Percentiles rank a stretch among this genome's conserved stretches.
phyloP scores from a whole-genome alignment of 345 rosid genomes.

The Schrenkiella parvula region DNA sequence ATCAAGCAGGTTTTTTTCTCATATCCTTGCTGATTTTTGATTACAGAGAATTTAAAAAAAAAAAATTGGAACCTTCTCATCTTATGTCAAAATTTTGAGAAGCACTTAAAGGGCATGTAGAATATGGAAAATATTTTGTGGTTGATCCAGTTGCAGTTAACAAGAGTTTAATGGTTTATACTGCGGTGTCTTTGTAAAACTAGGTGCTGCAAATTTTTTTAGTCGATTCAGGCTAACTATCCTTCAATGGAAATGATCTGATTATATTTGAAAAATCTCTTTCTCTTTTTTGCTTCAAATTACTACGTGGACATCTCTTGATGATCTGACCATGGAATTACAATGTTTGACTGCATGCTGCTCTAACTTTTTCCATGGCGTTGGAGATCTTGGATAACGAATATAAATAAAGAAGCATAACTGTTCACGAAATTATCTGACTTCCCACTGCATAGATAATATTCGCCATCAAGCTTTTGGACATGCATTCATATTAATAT shows the following conservation, averaged over 20 bases:
- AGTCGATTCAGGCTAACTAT: too few relatives aligned
- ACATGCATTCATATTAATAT: not conserved
- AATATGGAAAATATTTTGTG: not conserved
- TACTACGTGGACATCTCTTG: not conserved
- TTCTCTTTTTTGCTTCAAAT: not conserved
- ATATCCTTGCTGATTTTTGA: not conserved
- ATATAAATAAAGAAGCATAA: too few relatives aligned
- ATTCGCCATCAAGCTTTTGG: not conserved
- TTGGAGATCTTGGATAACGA: too few relatives aligned
- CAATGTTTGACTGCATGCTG: not conserved
- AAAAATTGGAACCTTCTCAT: not conserved
- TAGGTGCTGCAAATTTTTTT: too few relatives aligned
- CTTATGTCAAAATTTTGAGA: not conserved
- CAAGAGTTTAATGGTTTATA: not conserved
- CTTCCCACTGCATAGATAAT: not conserved
- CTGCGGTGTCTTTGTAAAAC: not conserved
- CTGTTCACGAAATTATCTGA: not conserved
- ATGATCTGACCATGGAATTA: not conserved
- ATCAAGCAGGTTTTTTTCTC: constrained; percentile 56
- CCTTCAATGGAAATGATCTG: too few relatives aligned
- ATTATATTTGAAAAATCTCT: too few relatives aligned
- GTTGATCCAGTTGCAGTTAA: not conserved
- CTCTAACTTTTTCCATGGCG: not conserved
- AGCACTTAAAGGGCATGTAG: not conserved
- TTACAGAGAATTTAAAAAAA: too few relatives aligned